Base-by-base conservation (phyloP, 2,329 filamentous ascomycete genomes). In the Pyrenochaeta sp. region DNA sequence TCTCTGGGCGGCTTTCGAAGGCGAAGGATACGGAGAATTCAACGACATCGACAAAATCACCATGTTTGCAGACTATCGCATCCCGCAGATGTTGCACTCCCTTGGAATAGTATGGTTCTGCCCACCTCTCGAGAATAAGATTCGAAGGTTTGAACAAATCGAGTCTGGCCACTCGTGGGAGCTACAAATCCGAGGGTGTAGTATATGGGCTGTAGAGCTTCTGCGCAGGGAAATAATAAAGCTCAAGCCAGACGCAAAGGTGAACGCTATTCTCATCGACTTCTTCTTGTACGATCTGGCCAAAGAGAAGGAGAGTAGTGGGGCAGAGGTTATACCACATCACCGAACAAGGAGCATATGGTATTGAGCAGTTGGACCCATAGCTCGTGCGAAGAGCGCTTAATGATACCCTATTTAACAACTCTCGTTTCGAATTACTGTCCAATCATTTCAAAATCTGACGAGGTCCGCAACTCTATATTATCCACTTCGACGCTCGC, bases 41-140 rank as follows among this genome's bases (percentile, higher is more conserved):
- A 68, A 84, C 44, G 94, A 99, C 67, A 96, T 99, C 60, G 88
- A 94, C 73, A 90, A 91, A 68, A 88, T 99, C 61, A 99, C 94
- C 48, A 97, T 97, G 87, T 99, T 99, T 76, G 92, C 94, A 81
- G 94, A 99, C 75, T 99, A 99, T 68, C 88, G 94, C 29, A 87
- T 99, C 40, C 95, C 95, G 10, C 94, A 99, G 74, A 94, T 96
- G 58, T 81, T 99, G 22, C 85, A 92, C 60, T 84, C 85, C 7
- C 78, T 97, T 30, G 89, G 89, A 13, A 93, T 91, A 44, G 74
- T 99, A 35, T 84, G 83, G 60, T 96, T 94, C 72, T 92, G 89
- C 53, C 94, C 94, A 0, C 81, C 85, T 1, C 75, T 99, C 30
- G 85, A 91, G 36, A 78, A 81, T 22, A 81, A 86, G 11, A 86